phyloP scores from a whole-genome alignment of 164 flowering plant species.

The Vitis labrusca region DNA sequence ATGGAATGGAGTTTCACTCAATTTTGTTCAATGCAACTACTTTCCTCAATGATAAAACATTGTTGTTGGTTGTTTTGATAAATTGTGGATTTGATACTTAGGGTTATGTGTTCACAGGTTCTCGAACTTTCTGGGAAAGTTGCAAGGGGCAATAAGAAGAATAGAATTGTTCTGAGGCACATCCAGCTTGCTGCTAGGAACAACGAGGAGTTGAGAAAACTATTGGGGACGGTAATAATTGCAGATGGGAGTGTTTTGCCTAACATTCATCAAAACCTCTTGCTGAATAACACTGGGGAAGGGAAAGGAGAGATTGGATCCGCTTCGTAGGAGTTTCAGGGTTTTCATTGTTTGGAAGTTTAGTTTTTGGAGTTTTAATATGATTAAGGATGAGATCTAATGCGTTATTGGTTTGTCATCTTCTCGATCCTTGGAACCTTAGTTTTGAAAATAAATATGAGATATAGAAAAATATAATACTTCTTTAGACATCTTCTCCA shows the following conservation, averaged over 20 bases:
- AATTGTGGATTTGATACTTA: not conserved
- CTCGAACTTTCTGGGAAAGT: slow-evolving; percentile 72
- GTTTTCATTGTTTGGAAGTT: not conserved
- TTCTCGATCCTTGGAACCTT: not conserved
- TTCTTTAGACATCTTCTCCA: not conserved
- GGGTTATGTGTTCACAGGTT: slow-evolving; percentile 33
- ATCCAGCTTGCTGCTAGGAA: slow-evolving; percentile 73
- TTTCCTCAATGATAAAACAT: no score
- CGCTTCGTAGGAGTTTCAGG: slow-evolving; percentile 59
- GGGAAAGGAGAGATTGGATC: slow-evolving; percentile 59
- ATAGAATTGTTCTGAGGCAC: slow-evolving; percentile 68
- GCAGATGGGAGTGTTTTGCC: slow-evolving; percentile 68
- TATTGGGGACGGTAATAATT: slow-evolving; percentile 59
- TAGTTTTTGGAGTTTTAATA: not conserved
- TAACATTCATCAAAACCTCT: slow-evolving; percentile 52
- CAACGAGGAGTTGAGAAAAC: slow-evolving; percentile 64
- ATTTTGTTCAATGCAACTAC: not conserved
- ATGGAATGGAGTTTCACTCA: not conserved
- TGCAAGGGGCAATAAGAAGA: slow-evolving; percentile 74
- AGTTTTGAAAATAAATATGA: not conserved
- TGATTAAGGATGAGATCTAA: not conserved
- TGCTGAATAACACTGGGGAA: slow-evolving; percentile 56
- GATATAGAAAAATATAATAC: not conserved
- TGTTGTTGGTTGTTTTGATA: no score
- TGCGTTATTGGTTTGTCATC: not conserved